These are phyloP conservation scores for Kurtzmaniella fragi DNA, from an alignment of 805 yeast genomes.

Conservation along the genomic window DNA sequence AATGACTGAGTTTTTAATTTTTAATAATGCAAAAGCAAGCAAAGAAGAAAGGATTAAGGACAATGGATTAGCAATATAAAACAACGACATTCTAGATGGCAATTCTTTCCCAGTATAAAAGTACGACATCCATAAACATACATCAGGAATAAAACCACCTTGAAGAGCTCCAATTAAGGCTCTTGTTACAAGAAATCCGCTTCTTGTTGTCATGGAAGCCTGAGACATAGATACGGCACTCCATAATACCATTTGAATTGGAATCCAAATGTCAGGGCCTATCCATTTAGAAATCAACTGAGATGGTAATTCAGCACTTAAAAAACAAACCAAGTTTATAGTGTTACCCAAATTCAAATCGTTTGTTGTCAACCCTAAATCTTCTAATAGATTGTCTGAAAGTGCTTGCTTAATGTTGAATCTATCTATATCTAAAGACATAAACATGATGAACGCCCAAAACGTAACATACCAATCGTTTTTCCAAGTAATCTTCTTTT, in stretches of 20 bases:
- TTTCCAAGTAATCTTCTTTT: conserved; percentile 43
- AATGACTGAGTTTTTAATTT: conserved; percentile 16
- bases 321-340: conserved; percentile 46
- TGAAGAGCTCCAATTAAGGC: conserved; percentile 53
- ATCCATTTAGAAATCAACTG: conserved; percentile 58
- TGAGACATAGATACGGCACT: conserved; percentile 51
- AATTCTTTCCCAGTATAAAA: conserved; percentile 59
- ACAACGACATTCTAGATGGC: conserved; percentile 49
- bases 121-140: conserved; percentile 59
- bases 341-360: conserved; percentile 59
- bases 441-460: conserved; percentile 56
- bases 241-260: conserved; percentile 55
- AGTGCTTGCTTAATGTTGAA: conserved; percentile 54
- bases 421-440: conserved; percentile 55
- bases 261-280: conserved; percentile 63
- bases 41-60: conserved; percentile 12
- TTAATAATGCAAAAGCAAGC: conserved; percentile 4
- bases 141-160: conserved; percentile 69
- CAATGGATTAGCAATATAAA: conserved; percentile 52
- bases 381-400: conserved; percentile 50
- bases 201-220: conserved; percentile 34
- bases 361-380: conserved; percentile 47
- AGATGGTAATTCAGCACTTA: conserved; percentile 59
- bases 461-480: conserved; percentile 52
- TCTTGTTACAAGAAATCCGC: conserved; percentile 45